Evolutionary conservation across 148 eudicot species (phyloP).

Genomic region (Simmondsia chinensis): DNA sequence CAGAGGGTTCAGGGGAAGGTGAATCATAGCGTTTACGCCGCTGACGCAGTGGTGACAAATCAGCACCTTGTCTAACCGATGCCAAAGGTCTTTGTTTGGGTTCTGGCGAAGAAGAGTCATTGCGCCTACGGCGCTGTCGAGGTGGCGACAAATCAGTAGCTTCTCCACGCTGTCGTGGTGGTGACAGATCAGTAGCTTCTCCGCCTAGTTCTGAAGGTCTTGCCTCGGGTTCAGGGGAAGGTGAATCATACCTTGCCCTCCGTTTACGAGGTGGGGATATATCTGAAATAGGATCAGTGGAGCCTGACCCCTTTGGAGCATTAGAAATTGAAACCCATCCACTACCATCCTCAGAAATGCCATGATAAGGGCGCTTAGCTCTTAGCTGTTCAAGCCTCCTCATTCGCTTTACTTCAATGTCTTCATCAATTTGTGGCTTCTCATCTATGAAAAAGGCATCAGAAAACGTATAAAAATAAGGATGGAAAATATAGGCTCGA

Average conservation of each 20-base stretch:
- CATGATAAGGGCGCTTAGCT: slow-evolving; percentile 49
- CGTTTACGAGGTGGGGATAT: slow-evolving; percentile 46
- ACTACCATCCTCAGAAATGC: slow-evolving; percentile 91
- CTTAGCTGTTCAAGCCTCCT: slow-evolving; percentile 64
- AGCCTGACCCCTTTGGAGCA: slow-evolving; percentile 13
- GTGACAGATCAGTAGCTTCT: slow-evolving; percentile 34
- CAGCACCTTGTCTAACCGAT: not conserved
- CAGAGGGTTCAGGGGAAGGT: slow-evolving; percentile 27
- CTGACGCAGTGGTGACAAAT: slow-evolving; percentile 28
- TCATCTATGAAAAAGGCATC: slow-evolving; percentile 34
- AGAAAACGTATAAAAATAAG: not conserved
- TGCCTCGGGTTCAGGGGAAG: slow-evolving; percentile 31
- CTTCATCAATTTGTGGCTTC: slow-evolving; percentile 79
- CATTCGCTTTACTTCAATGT: slow-evolving; percentile 76
- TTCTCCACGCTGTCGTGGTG: slow-evolving; percentile 23
- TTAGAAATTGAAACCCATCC: slow-evolving; percentile 80
- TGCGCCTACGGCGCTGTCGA: slow-evolving; percentile 6
- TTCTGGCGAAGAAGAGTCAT: slow-evolving; percentile 18
- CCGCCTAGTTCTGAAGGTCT: slow-evolving; percentile 15
- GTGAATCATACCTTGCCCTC: slow-evolving; percentile 32
- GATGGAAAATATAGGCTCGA: not conserved
- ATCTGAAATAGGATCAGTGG: slow-evolving; percentile 24
- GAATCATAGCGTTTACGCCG: slow-evolving; percentile 20
- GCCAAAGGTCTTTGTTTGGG: slow-evolving; percentile 1
- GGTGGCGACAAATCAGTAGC: slow-evolving; percentile 9